Percentiles rank a stretch among this genome's conserved stretches.
These are phyloP conservation scores for Dryadomyces quercivorus DNA, from an alignment of 2,329 filamentous ascomycete genomes.

Conservation along the genomic window DNA sequence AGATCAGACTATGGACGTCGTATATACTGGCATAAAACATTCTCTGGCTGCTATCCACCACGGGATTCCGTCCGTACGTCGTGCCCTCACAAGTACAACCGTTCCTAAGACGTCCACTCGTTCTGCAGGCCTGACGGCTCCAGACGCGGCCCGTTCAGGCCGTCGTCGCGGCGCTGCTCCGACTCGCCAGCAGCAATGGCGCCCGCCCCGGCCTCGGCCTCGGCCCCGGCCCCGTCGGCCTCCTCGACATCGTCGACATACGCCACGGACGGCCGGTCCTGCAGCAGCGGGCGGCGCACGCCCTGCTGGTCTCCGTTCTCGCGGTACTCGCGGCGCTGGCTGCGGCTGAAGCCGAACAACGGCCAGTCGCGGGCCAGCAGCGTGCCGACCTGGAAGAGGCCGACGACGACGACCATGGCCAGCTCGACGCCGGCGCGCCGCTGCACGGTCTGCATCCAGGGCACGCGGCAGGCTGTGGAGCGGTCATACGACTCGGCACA, in stretches of 20 bases:
- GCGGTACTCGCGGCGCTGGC: neutral
- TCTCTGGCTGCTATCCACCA: no score
- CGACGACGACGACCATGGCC: constrained; percentile 37
- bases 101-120: neutral
- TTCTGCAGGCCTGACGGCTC: constrained; percentile 4
- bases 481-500: constrained; percentile 35
- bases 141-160: neutral
- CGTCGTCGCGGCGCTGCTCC: neutral
- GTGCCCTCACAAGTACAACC: neutral
- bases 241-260: neutral
- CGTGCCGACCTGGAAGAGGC: constrained; percentile 39
- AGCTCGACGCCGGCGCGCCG: constrained; percentile 42
- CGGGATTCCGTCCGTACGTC: neutral
- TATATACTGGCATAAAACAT: no score
- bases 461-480: constrained; percentile 32
- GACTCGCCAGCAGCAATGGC: no score
- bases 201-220: no score
- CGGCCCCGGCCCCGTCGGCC: neutral
- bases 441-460: constrained; percentile 45
- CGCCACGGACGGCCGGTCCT: neutral
- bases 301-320: neutral
- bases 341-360: neutral
- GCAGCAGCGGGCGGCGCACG: neutral
- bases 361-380: neutral
- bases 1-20: no score